Evolutionary conservation across 306 rosid genomes (phyloP).

Genomic region (Rubus idaeus): DNA sequence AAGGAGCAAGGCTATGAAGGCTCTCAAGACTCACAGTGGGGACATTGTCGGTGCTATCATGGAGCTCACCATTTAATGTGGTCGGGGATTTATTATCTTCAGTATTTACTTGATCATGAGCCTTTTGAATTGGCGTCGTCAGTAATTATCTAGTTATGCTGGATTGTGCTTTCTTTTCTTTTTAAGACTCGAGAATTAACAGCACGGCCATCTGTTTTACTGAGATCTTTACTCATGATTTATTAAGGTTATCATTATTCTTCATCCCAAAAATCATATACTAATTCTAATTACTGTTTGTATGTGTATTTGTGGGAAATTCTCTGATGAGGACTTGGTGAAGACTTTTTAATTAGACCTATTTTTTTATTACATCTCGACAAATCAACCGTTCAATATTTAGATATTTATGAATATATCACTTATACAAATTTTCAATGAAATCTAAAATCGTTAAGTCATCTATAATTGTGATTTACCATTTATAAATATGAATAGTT

Average conservation of each 20-base stretch:
- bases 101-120: constrained; percentile 8
- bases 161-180: constrained; percentile 26
- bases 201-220: constrained; percentile 6
- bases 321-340: no score
- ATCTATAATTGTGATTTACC: no score
- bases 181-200: constrained; percentile 29
- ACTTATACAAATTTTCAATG: no score
- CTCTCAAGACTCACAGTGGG: constrained; percentile 73
- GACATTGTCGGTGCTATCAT: constrained; percentile 91
- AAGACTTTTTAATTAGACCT: no score
- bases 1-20: constrained; percentile 84
- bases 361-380: no score
- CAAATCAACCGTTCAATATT: no score
- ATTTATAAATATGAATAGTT: no score
- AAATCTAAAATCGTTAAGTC: no score
- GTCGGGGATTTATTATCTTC: neutral
- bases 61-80: constrained; percentile 73
- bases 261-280: neutral
- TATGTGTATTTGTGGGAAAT: no score
- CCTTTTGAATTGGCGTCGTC: constrained; percentile 27
- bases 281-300: no score
- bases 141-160: constrained; percentile 31
- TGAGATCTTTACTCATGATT: constrained; percentile 1
- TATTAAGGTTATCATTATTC: neutral
- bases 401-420: no score